Evolutionary conservation across 768 basidiomycete species (phyloP).

Genomic region (Tylopilus sp.): DNA sequence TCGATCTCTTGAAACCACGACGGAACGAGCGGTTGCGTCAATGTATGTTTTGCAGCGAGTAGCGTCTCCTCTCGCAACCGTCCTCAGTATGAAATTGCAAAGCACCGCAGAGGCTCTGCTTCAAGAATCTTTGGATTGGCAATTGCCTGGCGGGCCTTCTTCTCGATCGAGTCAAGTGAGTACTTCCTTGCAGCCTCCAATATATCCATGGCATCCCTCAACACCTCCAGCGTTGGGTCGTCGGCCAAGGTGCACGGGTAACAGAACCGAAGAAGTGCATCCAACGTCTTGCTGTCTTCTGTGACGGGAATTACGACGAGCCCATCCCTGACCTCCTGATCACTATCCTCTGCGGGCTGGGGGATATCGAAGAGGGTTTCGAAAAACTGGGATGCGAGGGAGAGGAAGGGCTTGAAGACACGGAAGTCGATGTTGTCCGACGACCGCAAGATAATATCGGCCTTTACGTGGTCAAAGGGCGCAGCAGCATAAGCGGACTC

Average conservation of each 20-base stretch:
- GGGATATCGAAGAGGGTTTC: slow-evolving; percentile 24
- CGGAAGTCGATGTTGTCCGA: not conserved
- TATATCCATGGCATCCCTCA: slow-evolving; percentile 5
- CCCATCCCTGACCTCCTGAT: slow-evolving; percentile 16
- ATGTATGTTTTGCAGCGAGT: slow-evolving; percentile 14
- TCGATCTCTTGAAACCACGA: too few relatives aligned
- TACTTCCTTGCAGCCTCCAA: slow-evolving; percentile 18
- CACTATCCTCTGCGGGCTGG: slow-evolving; percentile 12
- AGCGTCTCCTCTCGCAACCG: not conserved
- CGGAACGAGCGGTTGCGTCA: slow-evolving; percentile 26
- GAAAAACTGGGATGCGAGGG: slow-evolving; percentile 30
- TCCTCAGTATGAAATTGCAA: not conserved
- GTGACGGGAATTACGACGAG: slow-evolving; percentile 17
- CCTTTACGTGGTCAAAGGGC: slow-evolving; percentile 18
- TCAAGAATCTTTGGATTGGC: slow-evolving; percentile 17
- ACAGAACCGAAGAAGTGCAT: slow-evolving; percentile 23
- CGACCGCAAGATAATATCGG: slow-evolving; percentile 12
- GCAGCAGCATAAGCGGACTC: slow-evolving; percentile 8
- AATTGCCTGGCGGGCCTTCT: too few relatives aligned
- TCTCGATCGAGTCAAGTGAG: slow-evolving; percentile 13
- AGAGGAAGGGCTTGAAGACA: not conserved
- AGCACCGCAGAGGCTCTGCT: slow-evolving; percentile 9
- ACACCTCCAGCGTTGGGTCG: slow-evolving; percentile 15
- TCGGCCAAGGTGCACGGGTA: slow-evolving; percentile 21
- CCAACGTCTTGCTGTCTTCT: slow-evolving; percentile 10